Conservation (phyloP, 73 alveolate species). For the Stentor roeselii region DNA sequence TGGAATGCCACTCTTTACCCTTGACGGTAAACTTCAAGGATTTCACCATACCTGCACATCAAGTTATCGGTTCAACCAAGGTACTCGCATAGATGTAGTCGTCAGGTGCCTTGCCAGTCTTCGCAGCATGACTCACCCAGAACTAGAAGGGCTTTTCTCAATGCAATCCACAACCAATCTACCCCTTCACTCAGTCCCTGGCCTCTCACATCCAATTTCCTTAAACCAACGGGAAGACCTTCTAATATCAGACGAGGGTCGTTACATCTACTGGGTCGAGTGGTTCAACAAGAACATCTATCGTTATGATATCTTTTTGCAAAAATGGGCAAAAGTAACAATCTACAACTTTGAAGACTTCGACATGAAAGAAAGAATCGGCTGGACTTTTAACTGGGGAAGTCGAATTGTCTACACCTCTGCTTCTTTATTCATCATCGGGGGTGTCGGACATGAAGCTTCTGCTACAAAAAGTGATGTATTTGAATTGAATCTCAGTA, state of each 20-base stretch:
- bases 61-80: not conserved
- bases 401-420: conserved; percentile 10
- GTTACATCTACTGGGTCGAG: not conserved
- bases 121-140: not conserved
- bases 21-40: not conserved
- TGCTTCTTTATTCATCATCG: not conserved
- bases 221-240: not conserved
- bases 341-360: not conserved
- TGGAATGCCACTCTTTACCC: conserved; percentile 1
- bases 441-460: not conserved
- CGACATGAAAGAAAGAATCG: not conserved
- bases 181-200: no score
- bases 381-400: not conserved
- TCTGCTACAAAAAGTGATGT: not conserved
- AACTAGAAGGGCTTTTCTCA: not conserved
- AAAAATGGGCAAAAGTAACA: not conserved
- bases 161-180: not conserved
- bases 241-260: not conserved
- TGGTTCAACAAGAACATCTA: not conserved
- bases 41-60: not conserved
- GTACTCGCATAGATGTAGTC: not conserved
- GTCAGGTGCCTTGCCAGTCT: not conserved
- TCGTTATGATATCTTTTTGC: not conserved
- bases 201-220: no score
- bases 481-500: not conserved